phyloP scores from a whole-genome alignment of 2,329 filamentous ascomycete genomes.

The Claviceps sp. region DNA sequence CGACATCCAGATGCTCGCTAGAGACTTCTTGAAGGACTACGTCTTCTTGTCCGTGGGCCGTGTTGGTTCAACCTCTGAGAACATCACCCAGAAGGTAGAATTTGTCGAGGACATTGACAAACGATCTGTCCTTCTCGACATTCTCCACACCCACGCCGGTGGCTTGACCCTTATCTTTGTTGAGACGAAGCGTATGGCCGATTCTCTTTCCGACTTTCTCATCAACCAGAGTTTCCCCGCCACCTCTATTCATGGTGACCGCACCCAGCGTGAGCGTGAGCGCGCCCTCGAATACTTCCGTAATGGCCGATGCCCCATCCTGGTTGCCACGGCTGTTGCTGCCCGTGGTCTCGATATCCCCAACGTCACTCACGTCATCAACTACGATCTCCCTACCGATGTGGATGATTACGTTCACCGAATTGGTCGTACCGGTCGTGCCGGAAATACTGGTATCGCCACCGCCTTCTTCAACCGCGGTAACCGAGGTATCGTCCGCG shows the following conservation, averaged over 20 bases:
- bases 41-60: constrained; percentile 97
- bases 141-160: constrained; percentile 82
- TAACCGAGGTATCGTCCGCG: constrained; percentile 93
- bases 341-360: constrained; percentile 86
- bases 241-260: constrained; percentile 96
- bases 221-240: constrained; percentile 98
- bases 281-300: constrained; percentile 96
- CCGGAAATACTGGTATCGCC: constrained; percentile 94
- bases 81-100: constrained; percentile 98
- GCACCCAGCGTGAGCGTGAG: constrained; percentile 97
- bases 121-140: constrained; percentile 92
- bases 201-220: constrained; percentile 92
- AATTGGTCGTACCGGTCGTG: constrained; percentile 99
- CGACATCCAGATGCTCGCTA: constrained; percentile 97
- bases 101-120: constrained; percentile 97
- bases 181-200: constrained; percentile 99
- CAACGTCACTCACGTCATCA: constrained; percentile 94
- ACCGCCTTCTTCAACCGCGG: constrained; percentile 99
- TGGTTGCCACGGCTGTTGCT: constrained; percentile 93
- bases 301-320: constrained; percentile 84
- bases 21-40: constrained; percentile 98
- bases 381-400: constrained; percentile 98
- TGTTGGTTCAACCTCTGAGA: constrained; percentile 98
- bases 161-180: constrained; percentile 96
- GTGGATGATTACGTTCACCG: constrained; percentile 98